Base-by-base conservation (phyloP, 805 yeast genomes). In the Yamadazyma sp. region DNA sequence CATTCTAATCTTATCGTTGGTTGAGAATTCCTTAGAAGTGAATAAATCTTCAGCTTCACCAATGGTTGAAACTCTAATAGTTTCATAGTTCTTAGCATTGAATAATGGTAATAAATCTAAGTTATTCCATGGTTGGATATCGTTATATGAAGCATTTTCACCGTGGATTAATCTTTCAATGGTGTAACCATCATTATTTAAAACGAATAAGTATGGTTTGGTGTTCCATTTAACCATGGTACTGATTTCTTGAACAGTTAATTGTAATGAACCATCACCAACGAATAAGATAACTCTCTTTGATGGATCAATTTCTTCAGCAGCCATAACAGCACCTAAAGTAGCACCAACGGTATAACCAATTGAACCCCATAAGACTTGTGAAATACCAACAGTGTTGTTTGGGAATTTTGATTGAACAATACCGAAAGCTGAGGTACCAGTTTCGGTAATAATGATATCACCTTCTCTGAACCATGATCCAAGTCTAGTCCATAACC, bases 221-320 rank as follows among this genome's bases (percentile, higher is more conserved):
- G 77, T 68, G 42, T 73, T 71, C 81, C 82, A 76, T 60, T 80
- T 75, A 54, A 77, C 68, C 73, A 78, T 73, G 45, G 84, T 80
- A 37, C 83, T 76, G 54, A 80, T 77, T 56, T 82, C 83, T 65
- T 80, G 86, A 23, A 78, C 84, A 10, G 87, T 80, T 60, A 80
- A 70, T 64, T 80, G 87, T 50, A 80, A 67, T 29, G 86, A 80
- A 58, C 87, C 87, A 58, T 80, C 87, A 66, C 87, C 87, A 47
- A 79, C 75, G 56, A 80, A 80, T 42, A 81, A 62, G 40, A 79
- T 69, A 36, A 77, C 83, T 70, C 86, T 75, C 60, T 70, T 76
- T 40, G 56, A 54, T 45, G 78, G 78, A 53, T 77, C 76, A 38
- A 76, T 52, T 58, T 80, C 86, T 52, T 75, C 74, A 46, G 81